Conservation (phyloP, 2,329 filamentous ascomycete species). For the Alternaria tenuissima region DNA sequence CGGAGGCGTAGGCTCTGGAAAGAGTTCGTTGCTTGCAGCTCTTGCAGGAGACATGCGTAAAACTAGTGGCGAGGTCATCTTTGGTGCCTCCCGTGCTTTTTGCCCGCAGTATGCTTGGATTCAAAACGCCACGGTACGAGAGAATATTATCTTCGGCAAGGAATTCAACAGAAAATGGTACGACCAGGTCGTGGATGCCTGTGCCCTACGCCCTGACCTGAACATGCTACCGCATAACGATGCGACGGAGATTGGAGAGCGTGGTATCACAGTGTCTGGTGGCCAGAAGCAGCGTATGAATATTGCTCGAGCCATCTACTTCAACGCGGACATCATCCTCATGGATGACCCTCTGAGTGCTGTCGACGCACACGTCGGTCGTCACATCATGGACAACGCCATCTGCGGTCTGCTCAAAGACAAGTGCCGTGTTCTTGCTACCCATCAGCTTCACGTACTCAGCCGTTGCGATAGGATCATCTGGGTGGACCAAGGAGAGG, state of each 20-base stretch:
- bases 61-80: slow-evolving; percentile 74
- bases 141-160: slow-evolving; percentile 94
- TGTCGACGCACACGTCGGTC: slow-evolving; percentile 67
- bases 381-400: slow-evolving; percentile 88
- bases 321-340: slow-evolving; percentile 68
- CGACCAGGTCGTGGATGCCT: slow-evolving; percentile 81
- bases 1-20: slow-evolving; percentile 87
- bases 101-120: slow-evolving; percentile 99
- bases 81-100: slow-evolving; percentile 84
- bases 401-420: slow-evolving; percentile 87
- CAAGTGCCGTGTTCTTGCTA: slow-evolving; percentile 91
- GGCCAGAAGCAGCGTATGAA: slow-evolving; percentile 96
- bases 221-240: slow-evolving; percentile 94
- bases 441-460: slow-evolving; percentile 93
- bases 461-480: slow-evolving; percentile 90
- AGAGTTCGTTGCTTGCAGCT: slow-evolving; percentile 87
- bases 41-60: slow-evolving; percentile 94
- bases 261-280: slow-evolving; percentile 93
- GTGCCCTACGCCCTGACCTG: slow-evolving; percentile 83
- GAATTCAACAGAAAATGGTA: slow-evolving; percentile 78
- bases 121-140: slow-evolving; percentile 84
- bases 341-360: slow-evolving; percentile 71
- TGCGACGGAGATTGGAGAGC: slow-evolving; percentile 90
- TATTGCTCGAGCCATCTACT: slow-evolving; percentile 81
- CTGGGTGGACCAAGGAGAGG: slow-evolving; percentile 86